Conservation (phyloP, 192 early-diverging fungal species). For the Rhizophagus prolifer region DNA sequence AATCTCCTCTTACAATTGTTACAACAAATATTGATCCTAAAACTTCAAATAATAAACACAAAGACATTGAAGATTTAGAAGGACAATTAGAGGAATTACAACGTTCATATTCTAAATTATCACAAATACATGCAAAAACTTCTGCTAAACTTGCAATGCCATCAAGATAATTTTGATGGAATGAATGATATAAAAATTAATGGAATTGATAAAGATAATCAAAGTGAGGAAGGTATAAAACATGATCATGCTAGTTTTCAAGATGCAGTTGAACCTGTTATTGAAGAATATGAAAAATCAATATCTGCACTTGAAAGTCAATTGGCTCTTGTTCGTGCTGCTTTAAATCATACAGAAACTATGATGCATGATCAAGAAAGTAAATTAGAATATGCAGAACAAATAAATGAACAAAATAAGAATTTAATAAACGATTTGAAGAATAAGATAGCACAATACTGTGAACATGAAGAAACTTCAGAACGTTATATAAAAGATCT, state of each 20-base stretch:
- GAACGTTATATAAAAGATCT: constrained; percentile 24
- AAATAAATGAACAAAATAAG: constrained; percentile 15
- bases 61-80: constrained; percentile 41
- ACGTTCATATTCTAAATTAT: constrained; percentile 16
- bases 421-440: constrained; percentile 11
- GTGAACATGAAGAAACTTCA: constrained; percentile 3
- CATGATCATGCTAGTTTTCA: constrained; percentile 27
- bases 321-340: constrained; percentile 54
- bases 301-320: constrained; percentile 61
- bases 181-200: neutral
- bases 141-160: constrained; percentile 3
- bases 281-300: constrained; percentile 64
- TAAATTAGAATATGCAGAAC: constrained; percentile 36
- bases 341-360: constrained; percentile 56
- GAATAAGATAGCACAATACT: neutral
- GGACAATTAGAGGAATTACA: constrained; percentile 44
- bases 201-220: neutral
- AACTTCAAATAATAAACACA: constrained; percentile 6
- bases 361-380: constrained; percentile 59
- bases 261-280: constrained; percentile 56
- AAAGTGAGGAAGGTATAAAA: constrained; percentile 33
- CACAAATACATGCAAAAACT: constrained; percentile 22
- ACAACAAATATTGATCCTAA: constrained; percentile 28
- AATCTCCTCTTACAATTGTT: neutral
- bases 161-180: constrained; percentile 14